Base-by-base conservation (phyloP, 441 rosid species). In the Arabidopsis hybrid region DNA sequence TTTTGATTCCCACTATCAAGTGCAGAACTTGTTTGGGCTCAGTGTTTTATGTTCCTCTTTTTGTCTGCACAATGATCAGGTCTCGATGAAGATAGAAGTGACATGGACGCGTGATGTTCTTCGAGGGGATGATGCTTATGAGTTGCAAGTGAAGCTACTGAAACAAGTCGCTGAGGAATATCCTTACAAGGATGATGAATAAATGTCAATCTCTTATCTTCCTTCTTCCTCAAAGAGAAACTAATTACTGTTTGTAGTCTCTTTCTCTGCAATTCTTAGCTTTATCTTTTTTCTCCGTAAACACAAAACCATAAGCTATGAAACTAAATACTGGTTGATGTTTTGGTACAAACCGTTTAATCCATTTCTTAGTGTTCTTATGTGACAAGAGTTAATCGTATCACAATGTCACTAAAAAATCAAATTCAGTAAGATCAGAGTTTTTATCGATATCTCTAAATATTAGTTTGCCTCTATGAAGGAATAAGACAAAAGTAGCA, bases 111-210 rank as follows among this genome's bases (percentile, higher is more conserved):
- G 90, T 1, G 96, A 91, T 67, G 82, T 89, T 85, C 97, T 94
- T 60, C 73, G 92, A 45, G 98, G 98, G 39, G 97, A 94, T 62
- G 98, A 91, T 81, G 89, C 86, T 2, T 91, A 78, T 35, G 98
- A 94, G 87, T 82, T 94, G 80, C 95, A 90, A 79, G 93, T 91
- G 77, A 94, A 89, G 71, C 89, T 94, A 53, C 43, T 94, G 56
- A 90, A 90, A 83, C 97, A 94, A 78, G 82, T 91, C 12, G 88
- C 93, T 2, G 97, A 94, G 65, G 95, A 94, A 81, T 89, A 91
- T 65, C 98, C 97, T n/a, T 94, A 94, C 89, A 94, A 94, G 85
- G 98, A 91, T 64, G 98, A 91, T 36, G 96, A 91, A 71, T 91
- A 72, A 80, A 65, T 42, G 39, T 21, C 74, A 39, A 9, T 16